Conservation (phyloP, 1,284 basidiomycete genomes). For the Sporisorium iseilematis-ciliati region DNA sequence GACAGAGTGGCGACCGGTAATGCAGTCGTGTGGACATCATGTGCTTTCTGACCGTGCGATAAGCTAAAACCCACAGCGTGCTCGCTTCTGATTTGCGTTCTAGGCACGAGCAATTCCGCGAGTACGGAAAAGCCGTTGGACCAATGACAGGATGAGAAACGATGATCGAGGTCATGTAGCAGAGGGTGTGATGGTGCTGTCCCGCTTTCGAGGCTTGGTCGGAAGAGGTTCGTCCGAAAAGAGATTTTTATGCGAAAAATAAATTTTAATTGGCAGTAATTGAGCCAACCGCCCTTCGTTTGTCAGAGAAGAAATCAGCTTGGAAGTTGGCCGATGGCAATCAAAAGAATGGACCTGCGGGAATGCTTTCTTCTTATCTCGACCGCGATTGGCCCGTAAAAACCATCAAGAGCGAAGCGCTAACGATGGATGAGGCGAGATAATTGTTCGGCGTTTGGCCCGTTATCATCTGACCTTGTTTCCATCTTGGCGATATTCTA, state of each 20-base stretch:
- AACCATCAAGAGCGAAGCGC: constrained; percentile 24
- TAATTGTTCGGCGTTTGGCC: not conserved
- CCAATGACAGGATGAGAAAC: not conserved
- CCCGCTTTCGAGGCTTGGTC: no score
- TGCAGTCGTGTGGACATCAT: not conserved
- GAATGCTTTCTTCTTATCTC: not conserved
- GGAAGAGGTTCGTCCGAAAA: no score
- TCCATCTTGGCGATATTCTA: not conserved
- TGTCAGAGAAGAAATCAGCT: not conserved
- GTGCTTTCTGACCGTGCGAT: not conserved
- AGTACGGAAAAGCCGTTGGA: not conserved
- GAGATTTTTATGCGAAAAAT: no score
- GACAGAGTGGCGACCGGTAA: not conserved
- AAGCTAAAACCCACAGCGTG: not conserved
- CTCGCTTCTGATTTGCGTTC: not conserved
- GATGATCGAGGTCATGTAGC: not conserved
- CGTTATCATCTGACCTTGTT: constrained; percentile 13
- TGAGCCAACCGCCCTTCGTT: not conserved
- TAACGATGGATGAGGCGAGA: not conserved
- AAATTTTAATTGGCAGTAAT: not conserved
- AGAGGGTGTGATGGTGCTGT: no score
- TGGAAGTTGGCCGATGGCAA: not conserved
- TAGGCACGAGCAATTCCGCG: not conserved
- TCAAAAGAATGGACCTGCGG: not conserved
- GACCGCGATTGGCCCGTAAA: constrained; percentile 4